Base-by-base conservation (phyloP, 176 grass and related monocot genomes). In the Rhipidocladum racemiflorum region DNA sequence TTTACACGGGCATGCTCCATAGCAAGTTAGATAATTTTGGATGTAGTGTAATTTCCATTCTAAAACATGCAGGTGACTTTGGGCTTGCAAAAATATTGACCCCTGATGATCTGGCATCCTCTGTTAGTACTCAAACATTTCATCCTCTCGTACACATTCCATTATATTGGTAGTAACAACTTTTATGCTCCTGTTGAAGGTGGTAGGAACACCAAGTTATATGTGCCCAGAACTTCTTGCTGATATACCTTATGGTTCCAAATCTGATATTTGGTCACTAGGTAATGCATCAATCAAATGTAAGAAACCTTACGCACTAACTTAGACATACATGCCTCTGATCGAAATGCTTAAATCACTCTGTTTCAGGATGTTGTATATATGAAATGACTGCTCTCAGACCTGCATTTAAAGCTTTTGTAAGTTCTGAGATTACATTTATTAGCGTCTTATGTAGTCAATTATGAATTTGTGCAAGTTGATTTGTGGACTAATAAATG, bases 161-260 rank as follows among this genome's bases (percentile, higher is more conserved):
- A 61, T 60, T 9, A 38, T 69, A 81, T 59, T 55, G 24, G n/a
- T 36, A 21, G 0, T 61, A 7, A 17, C 2, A 67, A 67, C 55
- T 1, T 50, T 36, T 61, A 29, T 81, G 29, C 42, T 14, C 32
- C 13, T 24, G 16, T 23, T 87, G 68, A 74, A 97, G 94, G 68
- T 97, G 77, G 94, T 97, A 62, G 94, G 94, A 75, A 97, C 94
- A 55, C 94, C 94, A n/a, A 93, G 89, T 63, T 89, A 97, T 56
- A 97, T 97, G 94, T 97, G 94, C 87, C 94, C 94, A 12, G 94
- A 97, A 76, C 86, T 97, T 74, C 88, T 97, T 30, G 89, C 91
- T 70, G 94, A 97, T 86, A 93, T 93, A 97, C 94, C 94, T 83
- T 97, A 97, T 89, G 94, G 94, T 71, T 83, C 82, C 61, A 97